Evolutionary conservation across 176 grass and related monocot genomes (phyloP).

Genomic region (Pontederia crassipes): DNA sequence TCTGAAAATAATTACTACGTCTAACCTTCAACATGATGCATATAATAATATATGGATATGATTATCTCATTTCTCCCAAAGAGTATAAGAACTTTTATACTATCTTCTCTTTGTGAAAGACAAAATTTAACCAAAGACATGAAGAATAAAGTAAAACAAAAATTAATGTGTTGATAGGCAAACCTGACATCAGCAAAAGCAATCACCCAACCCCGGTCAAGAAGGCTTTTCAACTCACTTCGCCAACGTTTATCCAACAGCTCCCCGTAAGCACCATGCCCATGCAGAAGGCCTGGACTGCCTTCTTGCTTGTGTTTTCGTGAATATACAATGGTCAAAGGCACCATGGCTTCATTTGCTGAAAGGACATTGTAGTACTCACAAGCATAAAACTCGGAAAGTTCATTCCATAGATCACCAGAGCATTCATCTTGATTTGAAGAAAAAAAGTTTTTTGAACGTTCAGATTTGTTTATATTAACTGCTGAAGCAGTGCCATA

Average conservation of each 20-base stretch:
- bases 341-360: constrained; percentile 51
- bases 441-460: constrained; percentile 24
- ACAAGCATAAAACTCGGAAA: constrained; percentile 85
- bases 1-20: not conserved
- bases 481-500: constrained; percentile 60
- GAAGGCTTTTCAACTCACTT: constrained; percentile 85
- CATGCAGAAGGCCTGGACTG: constrained; percentile 82
- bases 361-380: constrained; percentile 74
- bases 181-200: constrained; percentile 96
- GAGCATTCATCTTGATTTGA: constrained; percentile 28
- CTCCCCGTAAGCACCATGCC: constrained; percentile 95
- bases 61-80: no score
- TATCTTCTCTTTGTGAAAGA: no score
- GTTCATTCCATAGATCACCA: constrained; percentile 63
- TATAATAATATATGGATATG: not conserved
- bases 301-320: constrained; percentile 67
- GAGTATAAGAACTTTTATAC: no score
- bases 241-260: constrained; percentile 76
- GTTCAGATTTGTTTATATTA: constrained; percentile 18
- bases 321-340: constrained; percentile 71
- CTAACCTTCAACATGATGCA: not conserved
- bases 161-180: not conserved
- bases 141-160: no score
- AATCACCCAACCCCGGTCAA: constrained; percentile 86
- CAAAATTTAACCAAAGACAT: no score